These are phyloP conservation scores for Aspergillus chevalieri DNA, from an alignment of 2,329 filamentous ascomycete species.

Conservation along the genomic window DNA sequence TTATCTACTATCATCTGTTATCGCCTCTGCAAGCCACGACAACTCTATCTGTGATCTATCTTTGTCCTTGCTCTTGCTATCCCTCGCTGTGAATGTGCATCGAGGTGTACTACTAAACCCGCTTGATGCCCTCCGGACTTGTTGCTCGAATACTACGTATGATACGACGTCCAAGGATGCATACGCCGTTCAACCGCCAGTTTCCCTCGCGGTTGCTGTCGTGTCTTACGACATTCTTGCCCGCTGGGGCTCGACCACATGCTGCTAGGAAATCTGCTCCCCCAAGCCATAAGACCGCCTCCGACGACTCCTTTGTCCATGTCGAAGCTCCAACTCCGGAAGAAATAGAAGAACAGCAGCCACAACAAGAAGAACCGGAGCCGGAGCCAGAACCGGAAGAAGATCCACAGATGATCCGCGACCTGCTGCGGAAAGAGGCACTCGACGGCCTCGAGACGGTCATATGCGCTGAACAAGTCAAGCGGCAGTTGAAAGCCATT, in stretches of 20 bases:
- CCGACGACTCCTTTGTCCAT: not conserved
- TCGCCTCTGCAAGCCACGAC: not conserved
- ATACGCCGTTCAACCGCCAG: not conserved
- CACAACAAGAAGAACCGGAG: not conserved
- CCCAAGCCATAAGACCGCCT: not conserved
- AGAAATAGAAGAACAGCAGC: not conserved
- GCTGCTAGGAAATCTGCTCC: not conserved
- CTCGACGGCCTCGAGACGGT: slow-evolving; percentile 10
- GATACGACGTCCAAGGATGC: not conserved
- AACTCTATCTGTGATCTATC: not conserved
- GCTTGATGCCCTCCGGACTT: not conserved
- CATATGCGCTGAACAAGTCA: slow-evolving; percentile 13
- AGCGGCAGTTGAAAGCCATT: slow-evolving; percentile 14
- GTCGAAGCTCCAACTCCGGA: not conserved
- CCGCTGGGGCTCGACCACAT: not conserved
- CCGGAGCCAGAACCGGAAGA: not conserved
- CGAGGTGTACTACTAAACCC: not conserved
- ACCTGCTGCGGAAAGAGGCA: slow-evolving; percentile 4
- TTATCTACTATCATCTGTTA: not conserved
- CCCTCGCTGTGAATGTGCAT: not conserved
- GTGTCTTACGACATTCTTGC: not conserved
- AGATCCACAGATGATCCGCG: not conserved
- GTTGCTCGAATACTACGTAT: not conserved
- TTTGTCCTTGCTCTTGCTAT: not conserved
- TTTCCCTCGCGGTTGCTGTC: not conserved